Conservation (phyloP, 306 rosid species). For the Sophora flavescens region DNA sequence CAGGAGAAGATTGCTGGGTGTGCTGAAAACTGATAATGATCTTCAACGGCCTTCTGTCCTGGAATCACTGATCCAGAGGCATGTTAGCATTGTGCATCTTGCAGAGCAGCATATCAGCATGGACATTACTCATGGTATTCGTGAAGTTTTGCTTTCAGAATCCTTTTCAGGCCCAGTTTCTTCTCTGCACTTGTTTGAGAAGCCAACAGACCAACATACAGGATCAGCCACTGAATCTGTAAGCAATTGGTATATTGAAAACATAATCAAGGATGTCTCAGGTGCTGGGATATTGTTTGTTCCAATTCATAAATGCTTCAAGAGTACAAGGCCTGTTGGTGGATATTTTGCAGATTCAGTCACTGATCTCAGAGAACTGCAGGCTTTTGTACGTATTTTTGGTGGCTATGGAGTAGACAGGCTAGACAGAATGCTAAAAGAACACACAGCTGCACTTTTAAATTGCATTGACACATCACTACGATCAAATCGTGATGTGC, state of each 20-base stretch:
- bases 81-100: conserved; percentile 85
- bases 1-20: conserved; percentile 97
- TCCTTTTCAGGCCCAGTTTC: conserved; percentile 97
- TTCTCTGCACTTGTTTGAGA: conserved; percentile 89
- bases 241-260: conserved; percentile 96
- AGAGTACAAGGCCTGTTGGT: conserved; percentile 98
- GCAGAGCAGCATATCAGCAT: conserved; percentile 99
- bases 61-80: conserved; percentile 86
- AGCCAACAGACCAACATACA: conserved; percentile 82
- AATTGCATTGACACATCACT: conserved; percentile 94
- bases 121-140: conserved; percentile 95
- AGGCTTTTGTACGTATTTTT: conserved; percentile 87
- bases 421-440: conserved; percentile 92
- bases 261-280: conserved; percentile 88
- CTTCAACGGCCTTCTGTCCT: conserved; percentile 95
- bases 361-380: conserved; percentile 85
- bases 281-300: conserved; percentile 97
- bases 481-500: conserved; percentile 86
- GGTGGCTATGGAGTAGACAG: conserved; percentile 99
- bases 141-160: conserved; percentile 91
- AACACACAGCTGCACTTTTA: conserved; percentile 97
- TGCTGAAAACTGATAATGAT: conserved; percentile 90
- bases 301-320: conserved; percentile 90
- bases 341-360: conserved; percentile 99
- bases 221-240: conserved; percentile 93